A percentile compares a stretch with the other conserved stretches of the same genome.
phyloP scores from a whole-genome alignment of 306 rosid genomes.

The Dryas alaskensis region DNA sequence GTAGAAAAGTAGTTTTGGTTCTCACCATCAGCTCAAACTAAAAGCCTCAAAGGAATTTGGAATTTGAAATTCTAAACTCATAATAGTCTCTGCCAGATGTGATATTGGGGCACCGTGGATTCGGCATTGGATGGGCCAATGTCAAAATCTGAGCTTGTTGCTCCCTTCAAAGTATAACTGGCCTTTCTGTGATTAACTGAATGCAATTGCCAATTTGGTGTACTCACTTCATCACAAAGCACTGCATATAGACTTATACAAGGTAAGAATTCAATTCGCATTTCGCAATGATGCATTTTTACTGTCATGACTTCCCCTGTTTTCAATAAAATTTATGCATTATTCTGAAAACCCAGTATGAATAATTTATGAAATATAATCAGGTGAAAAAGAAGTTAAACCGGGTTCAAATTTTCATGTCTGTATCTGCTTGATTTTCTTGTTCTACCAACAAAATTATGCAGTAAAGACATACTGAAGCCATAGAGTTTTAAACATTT shows the following conservation, averaged over 20 bases:
- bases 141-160: slow-evolving; percentile 3
- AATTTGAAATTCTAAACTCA: neutral
- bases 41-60: neutral
- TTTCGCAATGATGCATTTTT: neutral
- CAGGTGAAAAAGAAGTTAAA: neutral
- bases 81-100: neutral
- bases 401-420: neutral
- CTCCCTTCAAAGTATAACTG: neutral
- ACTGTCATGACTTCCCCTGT: neutral
- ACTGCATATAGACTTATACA: neutral
- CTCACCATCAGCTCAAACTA: neutral
- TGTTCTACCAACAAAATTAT: neutral
- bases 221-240: neutral
- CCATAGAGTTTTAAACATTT: neutral
- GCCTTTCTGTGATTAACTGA: neutral
- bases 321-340: neutral
- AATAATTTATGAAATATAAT: neutral
- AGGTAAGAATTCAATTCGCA: neutral
- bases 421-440: neutral
- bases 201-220: neutral
- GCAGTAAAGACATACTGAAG: neutral
- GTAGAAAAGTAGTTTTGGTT: neutral
- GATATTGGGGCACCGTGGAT: neutral
- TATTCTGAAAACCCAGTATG: neutral
- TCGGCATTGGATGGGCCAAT: slow-evolving; percentile 11